Conservation (phyloP, 306 rosid genomes). For the Cucumis melo region DNA sequence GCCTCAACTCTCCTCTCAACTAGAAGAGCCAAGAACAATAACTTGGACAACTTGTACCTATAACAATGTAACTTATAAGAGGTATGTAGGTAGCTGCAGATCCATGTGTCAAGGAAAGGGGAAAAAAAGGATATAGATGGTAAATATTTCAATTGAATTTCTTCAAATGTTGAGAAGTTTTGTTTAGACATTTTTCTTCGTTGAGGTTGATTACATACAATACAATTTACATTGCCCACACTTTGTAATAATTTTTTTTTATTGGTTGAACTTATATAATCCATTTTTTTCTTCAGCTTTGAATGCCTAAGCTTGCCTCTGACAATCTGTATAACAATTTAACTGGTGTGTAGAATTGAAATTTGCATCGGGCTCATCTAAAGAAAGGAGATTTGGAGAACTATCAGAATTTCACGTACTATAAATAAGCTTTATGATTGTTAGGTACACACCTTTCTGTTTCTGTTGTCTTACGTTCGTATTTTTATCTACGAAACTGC, state of each 20-base stretch:
- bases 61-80: neutral
- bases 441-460: neutral
- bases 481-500: neutral
- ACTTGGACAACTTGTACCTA: neutral
- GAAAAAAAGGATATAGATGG: neutral
- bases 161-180: neutral
- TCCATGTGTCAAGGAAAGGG: neutral
- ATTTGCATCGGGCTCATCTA: neutral
- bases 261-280: neutral
- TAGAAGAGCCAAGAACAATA: slow-evolving; percentile 16
- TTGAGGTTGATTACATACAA: neutral
- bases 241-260: slow-evolving; percentile 5
- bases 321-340: neutral
- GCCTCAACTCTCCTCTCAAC: slow-evolving; percentile 63
- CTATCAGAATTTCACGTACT: neutral
- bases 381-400: neutral
- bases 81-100: slow-evolving; percentile 2
- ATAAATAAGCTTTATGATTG: neutral
- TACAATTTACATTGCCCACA: neutral
- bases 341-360: neutral
- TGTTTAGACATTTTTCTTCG: neutral
- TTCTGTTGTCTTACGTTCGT: neutral
- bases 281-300: neutral
- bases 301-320: neutral
- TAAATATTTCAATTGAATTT: neutral